Evolutionary conservation across 768 basidiomycete species (phyloP).

Genomic region (Tricholoma terreum): DNA sequence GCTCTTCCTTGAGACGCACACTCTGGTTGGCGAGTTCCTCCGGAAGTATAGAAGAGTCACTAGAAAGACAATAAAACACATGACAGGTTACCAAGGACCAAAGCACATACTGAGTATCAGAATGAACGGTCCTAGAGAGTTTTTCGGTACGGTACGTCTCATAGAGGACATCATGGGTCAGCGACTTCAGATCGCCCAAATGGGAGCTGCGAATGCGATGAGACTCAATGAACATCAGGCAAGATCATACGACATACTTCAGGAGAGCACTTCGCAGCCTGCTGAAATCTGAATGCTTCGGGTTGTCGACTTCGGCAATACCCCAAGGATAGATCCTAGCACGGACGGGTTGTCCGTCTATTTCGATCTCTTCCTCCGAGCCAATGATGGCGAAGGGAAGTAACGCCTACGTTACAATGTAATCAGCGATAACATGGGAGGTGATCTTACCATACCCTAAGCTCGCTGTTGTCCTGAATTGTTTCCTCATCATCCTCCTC

Average conservation of each 20-base stretch:
- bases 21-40: slow-evolving; percentile 97
- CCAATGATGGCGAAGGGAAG: slow-evolving; percentile 98
- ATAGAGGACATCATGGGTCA: slow-evolving; percentile 92
- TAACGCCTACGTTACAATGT: slow-evolving; percentile 54
- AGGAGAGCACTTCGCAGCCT: slow-evolving; percentile 88
- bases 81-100: slow-evolving; percentile 4
- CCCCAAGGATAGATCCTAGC: slow-evolving; percentile 99
- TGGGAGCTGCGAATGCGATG: slow-evolving; percentile 62
- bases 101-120: slow-evolving; percentile 64
- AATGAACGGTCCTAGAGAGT: slow-evolving; percentile 82
- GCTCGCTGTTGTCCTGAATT: slow-evolving; percentile 94
- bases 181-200: slow-evolving; percentile 88
- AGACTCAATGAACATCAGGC: background rate
- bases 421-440: background rate
- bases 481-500: slow-evolving; percentile 99
- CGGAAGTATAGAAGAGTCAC: slow-evolving; percentile 87
- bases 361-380: slow-evolving; percentile 93
- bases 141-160: slow-evolving; percentile 99
- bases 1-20: slow-evolving; percentile 98
- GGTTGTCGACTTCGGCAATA: slow-evolving; percentile 97
- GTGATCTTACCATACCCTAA: slow-evolving; percentile 59
- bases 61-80: slow-evolving; percentile 27
- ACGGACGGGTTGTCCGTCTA: slow-evolving; percentile 87
- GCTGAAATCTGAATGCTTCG: slow-evolving; percentile 99
- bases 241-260: slow-evolving; percentile 49